A percentile compares a stretch with the other conserved stretches of the same genome.
These are phyloP conservation scores for Sicyos edulis DNA, from an alignment of 306 rosid genomes.

Conservation along the genomic window DNA sequence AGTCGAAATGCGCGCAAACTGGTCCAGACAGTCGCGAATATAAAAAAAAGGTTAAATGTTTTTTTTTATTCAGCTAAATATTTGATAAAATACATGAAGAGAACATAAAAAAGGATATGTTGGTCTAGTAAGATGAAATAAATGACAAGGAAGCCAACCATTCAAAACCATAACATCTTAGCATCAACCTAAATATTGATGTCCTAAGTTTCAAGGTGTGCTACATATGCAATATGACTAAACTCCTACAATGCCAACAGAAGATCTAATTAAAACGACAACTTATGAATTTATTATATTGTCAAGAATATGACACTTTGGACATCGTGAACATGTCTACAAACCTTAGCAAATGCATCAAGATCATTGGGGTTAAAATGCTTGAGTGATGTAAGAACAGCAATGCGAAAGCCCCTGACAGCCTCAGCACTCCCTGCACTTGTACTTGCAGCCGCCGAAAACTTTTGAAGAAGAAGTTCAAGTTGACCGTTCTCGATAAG, in stretches of 20 bases:
- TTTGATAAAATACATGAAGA: background rate
- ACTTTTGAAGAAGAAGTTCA: constrained; percentile 96
- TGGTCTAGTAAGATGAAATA: background rate
- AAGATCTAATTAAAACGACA: background rate
- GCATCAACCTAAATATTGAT: background rate
- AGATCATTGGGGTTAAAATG: constrained; percentile 90
- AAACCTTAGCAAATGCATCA: constrained; percentile 94
- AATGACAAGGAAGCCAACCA: background rate
- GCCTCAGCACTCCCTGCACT: constrained; percentile 77
- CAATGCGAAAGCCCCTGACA: constrained; percentile 89
- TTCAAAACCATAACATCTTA: constrained; percentile 1
- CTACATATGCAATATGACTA: background rate
- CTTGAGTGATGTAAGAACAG: constrained; percentile 94
- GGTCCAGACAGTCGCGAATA: too few species aligned
- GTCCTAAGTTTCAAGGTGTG: constrained; percentile 7
- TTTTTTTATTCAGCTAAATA: too few species aligned
- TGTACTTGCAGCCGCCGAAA: constrained; percentile 80
- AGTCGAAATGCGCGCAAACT: too few species aligned
- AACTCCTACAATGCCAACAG: background rate
- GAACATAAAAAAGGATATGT: background rate
- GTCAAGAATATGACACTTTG: background rate
- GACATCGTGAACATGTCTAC: constrained; percentile 33
- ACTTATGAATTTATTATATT: background rate
- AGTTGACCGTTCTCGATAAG: constrained; percentile 93
- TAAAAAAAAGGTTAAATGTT: background rate